phyloP scores from a whole-genome alignment of 176 grass and related monocot genomes.

The Sorghum bicolor region Sorghum_bicolor_NCBIv3 NC_012879.2:52593501-52594000 shows the following conservation, averaged over 20 bases:
- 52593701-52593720: slow-evolving; percentile 6
- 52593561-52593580: not conserved
- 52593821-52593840: not conserved
- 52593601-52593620: too few species aligned
- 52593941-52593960: too few species aligned
- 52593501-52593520: not conserved
- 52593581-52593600: not conserved
- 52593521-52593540: not conserved
- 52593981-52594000: not conserved
- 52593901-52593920: not conserved
- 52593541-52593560: too few species aligned
- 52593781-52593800: not conserved
- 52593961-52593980: too few species aligned
- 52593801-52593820: not conserved
- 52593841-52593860: not conserved
- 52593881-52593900: not conserved
- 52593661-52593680: not conserved
- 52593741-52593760: not conserved
- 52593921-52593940: too few species aligned
- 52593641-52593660: not conserved
- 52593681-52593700: slow-evolving; percentile 20
- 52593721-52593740: not conserved
- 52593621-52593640: not conserved
- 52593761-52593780: not conserved
- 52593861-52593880: not conserved